Evolutionary conservation across 164 flowering plant genomes (phyloP), one percentile per base, ranked within the genome.

Genomic region (Kalanchoe fedtschenkoi): DNA sequence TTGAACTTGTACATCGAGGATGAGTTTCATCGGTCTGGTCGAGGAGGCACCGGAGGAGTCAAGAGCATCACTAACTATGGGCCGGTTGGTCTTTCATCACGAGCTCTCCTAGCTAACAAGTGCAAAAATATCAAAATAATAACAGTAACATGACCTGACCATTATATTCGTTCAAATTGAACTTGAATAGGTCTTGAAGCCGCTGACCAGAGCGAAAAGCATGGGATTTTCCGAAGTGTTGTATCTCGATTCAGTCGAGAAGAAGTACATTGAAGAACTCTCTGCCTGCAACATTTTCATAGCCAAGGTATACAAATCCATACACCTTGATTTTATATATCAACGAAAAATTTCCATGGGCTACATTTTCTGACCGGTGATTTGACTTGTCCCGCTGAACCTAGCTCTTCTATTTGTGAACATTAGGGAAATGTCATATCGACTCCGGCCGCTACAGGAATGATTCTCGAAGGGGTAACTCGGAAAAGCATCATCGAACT

Each of bases 21-120:
- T 19, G 82, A 82, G 42, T 75, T 66, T 62, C 85, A 80, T 61
- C 92, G 96, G 9, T 88, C 98, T 1, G 60, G 79, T 33, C 85
- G 71, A 38, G 96, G 98, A 21, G 98, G 98, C 33, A 68, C 84
- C 62, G 98, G 98, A 64, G 82, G 87, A 17, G 80, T 89, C 26
- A 92, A 92, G 75, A 54, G 80, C 14, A 81, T 85, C 13, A 37
- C 79, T n/a, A 88, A 88, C 60, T 92, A 92, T 68, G 87, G 83
- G 5, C 91, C 95, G 17, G 98, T 92, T 62, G 64, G 75, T 46
- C 4, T 42, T 42, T 15, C 17, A 5, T 19, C 17, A 19, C 9
- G 24, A 0, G 7, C 17, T 41, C 34, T 21, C 58, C 34, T 14
- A 21, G 17, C 30, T 5, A 10, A 17, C 33, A 28, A n/a, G 21